Evolutionary conservation across 805 yeast species (phyloP), one percentile per base, ranked within the genome.

Genomic region (Pichia cephalocereana): DNA sequence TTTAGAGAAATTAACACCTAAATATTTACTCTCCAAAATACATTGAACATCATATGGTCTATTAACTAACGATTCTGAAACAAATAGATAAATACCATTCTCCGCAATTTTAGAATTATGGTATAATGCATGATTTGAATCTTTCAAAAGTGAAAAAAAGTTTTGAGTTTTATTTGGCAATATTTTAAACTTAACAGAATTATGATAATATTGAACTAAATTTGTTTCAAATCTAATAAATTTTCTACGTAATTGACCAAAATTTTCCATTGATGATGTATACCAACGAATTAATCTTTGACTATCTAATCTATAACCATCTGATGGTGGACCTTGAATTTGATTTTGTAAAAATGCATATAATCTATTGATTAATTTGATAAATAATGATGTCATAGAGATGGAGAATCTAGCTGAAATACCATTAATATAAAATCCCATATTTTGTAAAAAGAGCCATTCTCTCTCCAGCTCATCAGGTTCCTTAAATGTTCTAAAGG

Each of bases 401-500:
- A 72, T 43, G 57, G 83, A 72, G 49, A 90, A 83, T 57, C 83
- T 88, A 53, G 82, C 83, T 0, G 96, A 93, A 46, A 91, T 80
- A 15, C 83, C 81, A 40, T 85, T 89, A 30, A 93, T 75, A 55
- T 76, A 82, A 52, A 75, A 77, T 14, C 97, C 96, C 36, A 87
- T 74, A 56, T 81, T 80, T 56, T 78, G 85, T 54, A 93, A 70
- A 56, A 83, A 81, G 31, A 75, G 73, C 90, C 96, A 93, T 41
- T 86, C 86, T 46, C 74, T 77, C 58, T 88, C 95, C 44, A 93
- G 69, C 59, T 85, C 89, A 55, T 91, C 99, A 1, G 96, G 90
- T 58, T 87, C 97, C 58, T 87, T 87, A 64, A 86, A 87, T 0
- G 95, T 85, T 56, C 89, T 76, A 67, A 86, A 86, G 14, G 83